Percentiles rank a stretch among this genome's conserved stretches.
phyloP scores from a whole-genome alignment of 2,329 filamentous ascomycete species.

The Aspergillus sp. region DNA sequence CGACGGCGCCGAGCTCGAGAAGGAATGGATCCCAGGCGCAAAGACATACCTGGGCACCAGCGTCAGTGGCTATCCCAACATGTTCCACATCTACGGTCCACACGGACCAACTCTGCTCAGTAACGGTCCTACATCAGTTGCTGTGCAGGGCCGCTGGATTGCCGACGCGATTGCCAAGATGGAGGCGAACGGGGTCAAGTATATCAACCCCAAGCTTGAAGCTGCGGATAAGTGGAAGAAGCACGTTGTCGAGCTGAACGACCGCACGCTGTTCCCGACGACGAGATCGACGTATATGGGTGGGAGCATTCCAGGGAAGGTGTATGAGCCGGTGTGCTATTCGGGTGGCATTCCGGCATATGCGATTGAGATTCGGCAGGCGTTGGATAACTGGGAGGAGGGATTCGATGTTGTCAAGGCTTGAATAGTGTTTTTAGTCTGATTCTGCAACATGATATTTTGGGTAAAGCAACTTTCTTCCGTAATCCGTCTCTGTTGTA shows the following conservation, averaged over 20 bases:
- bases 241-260: slow-evolving; percentile 47
- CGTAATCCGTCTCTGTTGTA: too few relatives aligned
- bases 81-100: slow-evolving; percentile 56
- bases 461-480: too few relatives aligned
- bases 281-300: slow-evolving; percentile 58
- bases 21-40: slow-evolving; percentile 40
- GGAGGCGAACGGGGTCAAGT: slow-evolving; percentile 46
- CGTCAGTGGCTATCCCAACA: slow-evolving; percentile 48
- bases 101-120: slow-evolving; percentile 57
- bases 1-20: slow-evolving; percentile 30
- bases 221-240: slow-evolving; percentile 53
- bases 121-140: slow-evolving; percentile 57
- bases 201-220: slow-evolving; percentile 51
- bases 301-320: slow-evolving; percentile 55
- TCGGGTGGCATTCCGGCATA: slow-evolving; percentile 21
- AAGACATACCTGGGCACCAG: slow-evolving; percentile 46
- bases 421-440: neutral
- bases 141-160: slow-evolving; percentile 52
- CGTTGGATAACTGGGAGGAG: slow-evolving; percentile 5
- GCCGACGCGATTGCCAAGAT: slow-evolving; percentile 49
- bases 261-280: slow-evolving; percentile 51
- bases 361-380: slow-evolving; percentile 14
- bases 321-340: slow-evolving; percentile 53
- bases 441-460: too few relatives aligned
- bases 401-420: slow-evolving; percentile 4